Evolutionary conservation across 805 yeast genomes (phyloP).

Genomic region (Hanseniaspora meyeri): DNA sequence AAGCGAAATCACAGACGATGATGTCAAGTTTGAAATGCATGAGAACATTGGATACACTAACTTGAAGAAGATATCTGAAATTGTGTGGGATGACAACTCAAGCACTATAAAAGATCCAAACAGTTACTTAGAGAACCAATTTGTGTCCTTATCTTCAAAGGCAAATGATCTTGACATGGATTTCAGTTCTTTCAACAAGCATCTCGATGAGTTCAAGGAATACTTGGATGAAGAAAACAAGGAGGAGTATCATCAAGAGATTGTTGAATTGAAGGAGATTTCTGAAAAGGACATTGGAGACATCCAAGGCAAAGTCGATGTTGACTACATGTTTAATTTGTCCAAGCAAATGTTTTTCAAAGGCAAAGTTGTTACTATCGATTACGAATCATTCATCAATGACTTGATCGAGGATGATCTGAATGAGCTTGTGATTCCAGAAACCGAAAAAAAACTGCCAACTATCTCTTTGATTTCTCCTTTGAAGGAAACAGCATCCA

Average conservation of each 20-base stretch:
- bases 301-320: not conserved
- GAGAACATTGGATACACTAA: not conserved
- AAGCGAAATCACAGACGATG: not conserved
- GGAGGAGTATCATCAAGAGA: not conserved
- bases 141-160: not conserved
- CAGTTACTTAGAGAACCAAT: not conserved
- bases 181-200: not conserved
- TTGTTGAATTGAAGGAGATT: not conserved
- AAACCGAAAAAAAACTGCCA: conserved; percentile 8
- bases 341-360: not conserved
- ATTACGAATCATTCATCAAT: conserved; percentile 3
- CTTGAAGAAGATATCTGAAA: conserved; percentile 5
- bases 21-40: not conserved
- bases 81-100: conserved; percentile 6
- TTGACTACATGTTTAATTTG: not conserved
- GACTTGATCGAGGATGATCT: conserved; percentile 10
- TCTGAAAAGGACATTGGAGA: not conserved
- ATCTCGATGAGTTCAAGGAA: not conserved
- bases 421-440: conserved; percentile 10
- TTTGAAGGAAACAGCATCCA: not conserved
- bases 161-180: not conserved
- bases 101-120: not conserved
- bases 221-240: not conserved
- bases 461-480: not conserved
- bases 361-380: not conserved